phyloP scores from a whole-genome alignment of 164 flowering plant species.

The Malania oleifera region DNA sequence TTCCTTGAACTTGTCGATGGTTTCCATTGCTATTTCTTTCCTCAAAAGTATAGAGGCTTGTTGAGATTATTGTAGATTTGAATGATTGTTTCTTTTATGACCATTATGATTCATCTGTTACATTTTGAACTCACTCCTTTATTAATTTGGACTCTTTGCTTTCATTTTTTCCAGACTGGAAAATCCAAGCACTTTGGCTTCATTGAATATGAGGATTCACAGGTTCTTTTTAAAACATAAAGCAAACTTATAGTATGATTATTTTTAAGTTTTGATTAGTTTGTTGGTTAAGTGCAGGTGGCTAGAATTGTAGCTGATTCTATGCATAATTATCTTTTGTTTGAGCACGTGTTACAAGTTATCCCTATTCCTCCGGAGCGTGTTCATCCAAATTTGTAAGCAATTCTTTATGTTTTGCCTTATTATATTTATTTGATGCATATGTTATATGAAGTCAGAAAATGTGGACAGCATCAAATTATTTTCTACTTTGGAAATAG shows the following conservation, averaged over 20 bases:
- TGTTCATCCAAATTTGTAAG: constrained; percentile 87
- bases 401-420: background rate
- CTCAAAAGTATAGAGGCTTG: too few relatives aligned
- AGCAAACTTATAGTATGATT: background rate
- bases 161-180: constrained; percentile 61
- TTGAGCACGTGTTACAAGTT: constrained; percentile 86
- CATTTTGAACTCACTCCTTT: constrained; percentile 2
- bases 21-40: too few relatives aligned
- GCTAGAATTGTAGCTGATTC: constrained; percentile 77
- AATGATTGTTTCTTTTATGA: too few relatives aligned
- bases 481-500: too few relatives aligned
- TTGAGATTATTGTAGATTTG: too few relatives aligned
- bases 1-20: too few relatives aligned
- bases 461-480: too few relatives aligned
- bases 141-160: background rate
- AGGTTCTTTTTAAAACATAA: constrained; percentile 37
- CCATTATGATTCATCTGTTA: too few relatives aligned
- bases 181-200: constrained; percentile 91
- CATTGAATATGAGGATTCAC: constrained; percentile 74
- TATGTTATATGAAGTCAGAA: too few relatives aligned
- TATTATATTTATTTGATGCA: background rate
- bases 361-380: constrained; percentile 66
- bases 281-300: constrained; percentile 44
- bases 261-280: background rate
- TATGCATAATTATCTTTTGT: constrained; percentile 78